Evolutionary conservation across 352 stramenopile genomes (phyloP).

Genomic region (Thraustotheca clavata): DNA sequence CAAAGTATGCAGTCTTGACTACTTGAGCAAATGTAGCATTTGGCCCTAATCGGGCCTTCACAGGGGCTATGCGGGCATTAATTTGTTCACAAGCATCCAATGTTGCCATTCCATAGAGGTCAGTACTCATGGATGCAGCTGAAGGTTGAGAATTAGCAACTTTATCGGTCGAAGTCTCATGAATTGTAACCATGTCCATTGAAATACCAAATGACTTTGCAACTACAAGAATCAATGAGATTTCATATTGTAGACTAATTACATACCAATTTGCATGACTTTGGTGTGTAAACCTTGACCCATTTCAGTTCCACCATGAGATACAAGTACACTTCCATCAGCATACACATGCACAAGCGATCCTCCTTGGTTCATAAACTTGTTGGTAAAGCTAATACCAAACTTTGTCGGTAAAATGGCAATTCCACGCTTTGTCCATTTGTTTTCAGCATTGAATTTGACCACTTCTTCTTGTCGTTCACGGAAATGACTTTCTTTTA

Average conservation of each 20-base stretch:
- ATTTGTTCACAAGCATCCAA: slow-evolving; percentile 95
- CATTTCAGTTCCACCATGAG: slow-evolving; percentile 97
- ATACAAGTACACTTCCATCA: slow-evolving; percentile 93
- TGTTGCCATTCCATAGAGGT: slow-evolving; percentile 96
- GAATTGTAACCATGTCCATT: slow-evolving; percentile 88
- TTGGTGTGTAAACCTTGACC: slow-evolving; percentile 96
- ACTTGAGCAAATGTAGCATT: slow-evolving; percentile 78
- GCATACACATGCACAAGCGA: slow-evolving; percentile 93
- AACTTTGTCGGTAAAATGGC: slow-evolving; percentile 86
- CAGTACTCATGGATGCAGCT: slow-evolving; percentile 92
- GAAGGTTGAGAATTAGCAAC: slow-evolving; percentile 92
- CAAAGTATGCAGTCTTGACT: slow-evolving; percentile 85
- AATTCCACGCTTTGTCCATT: slow-evolving; percentile 88
- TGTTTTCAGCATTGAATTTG: slow-evolving; percentile 87
- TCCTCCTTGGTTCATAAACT: slow-evolving; percentile 97
- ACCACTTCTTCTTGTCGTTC: slow-evolving; percentile 56
- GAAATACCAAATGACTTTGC: slow-evolving; percentile 90
- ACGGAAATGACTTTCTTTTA: slow-evolving; percentile 59
- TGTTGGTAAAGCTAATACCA: slow-evolving; percentile 94
- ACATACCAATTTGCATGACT: slow-evolving; percentile 62
- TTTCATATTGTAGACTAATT: slow-evolving; percentile 26
- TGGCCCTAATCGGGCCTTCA: slow-evolving; percentile 60
- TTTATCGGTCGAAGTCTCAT: slow-evolving; percentile 92
- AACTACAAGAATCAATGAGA: slow-evolving; percentile 41
- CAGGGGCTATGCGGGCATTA: slow-evolving; percentile 77